These are phyloP conservation scores for Acanthamoeba culbertsoni DNA, from an alignment of 208 protist genomes.

Conservation along the genomic window DNA sequence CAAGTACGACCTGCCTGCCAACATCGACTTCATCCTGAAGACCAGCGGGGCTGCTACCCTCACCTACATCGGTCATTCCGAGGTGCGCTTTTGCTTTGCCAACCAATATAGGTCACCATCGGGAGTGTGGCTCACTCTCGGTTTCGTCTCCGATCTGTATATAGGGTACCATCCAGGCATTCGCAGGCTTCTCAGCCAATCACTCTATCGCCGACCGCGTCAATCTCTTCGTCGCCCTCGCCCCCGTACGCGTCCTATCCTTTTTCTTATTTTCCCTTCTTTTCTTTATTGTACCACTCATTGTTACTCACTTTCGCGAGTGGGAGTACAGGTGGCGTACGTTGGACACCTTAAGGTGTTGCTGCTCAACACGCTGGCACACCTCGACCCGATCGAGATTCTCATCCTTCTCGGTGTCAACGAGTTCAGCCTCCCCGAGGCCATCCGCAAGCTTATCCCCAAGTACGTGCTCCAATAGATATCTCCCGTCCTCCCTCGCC, in stretches of 20 bases:
- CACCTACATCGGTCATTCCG: constrained; percentile 56
- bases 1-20: constrained; percentile 50
- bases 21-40: constrained; percentile 27
- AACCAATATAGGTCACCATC: too few species aligned
- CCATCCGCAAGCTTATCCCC: constrained; percentile 7
- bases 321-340: not conserved
- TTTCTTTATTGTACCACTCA: not conserved
- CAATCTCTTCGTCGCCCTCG: constrained; percentile 47
- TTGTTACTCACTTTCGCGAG: not conserved
- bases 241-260: not conserved
- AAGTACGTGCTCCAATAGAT: too few species aligned
- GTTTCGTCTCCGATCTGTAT: not conserved
- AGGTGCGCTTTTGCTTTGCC: not conserved
- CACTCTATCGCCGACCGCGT: not conserved
- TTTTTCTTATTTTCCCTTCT: not conserved
- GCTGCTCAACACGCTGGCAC: not conserved
- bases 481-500: too few species aligned
- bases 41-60: not conserved
- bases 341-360: not conserved
- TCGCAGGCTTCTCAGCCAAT: constrained; percentile 43
- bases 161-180: constrained; percentile 61
- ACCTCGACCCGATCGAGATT: constrained; percentile 25
- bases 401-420: not conserved
- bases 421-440: not conserved
- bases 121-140: too few species aligned